A percentile compares a stretch with the other conserved stretches of the same genome.
These are phyloP conservation scores for Cenchrus fungigraminus DNA, from an alignment of 176 grass and related monocot species.

Conservation along the genomic window DNA sequence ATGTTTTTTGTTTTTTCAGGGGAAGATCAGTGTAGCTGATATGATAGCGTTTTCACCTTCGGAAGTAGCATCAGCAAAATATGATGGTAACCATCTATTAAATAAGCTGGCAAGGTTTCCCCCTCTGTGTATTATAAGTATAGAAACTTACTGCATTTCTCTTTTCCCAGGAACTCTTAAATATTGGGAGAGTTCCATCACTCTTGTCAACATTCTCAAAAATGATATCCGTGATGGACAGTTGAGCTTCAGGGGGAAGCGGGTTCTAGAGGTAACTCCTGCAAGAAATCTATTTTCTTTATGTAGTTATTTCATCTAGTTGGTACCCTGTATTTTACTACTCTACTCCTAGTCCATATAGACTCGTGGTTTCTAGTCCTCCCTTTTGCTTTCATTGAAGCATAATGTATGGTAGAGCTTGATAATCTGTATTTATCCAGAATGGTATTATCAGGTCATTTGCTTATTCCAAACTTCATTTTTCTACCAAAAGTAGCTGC, in stretches of 20 bases:
- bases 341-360: background rate
- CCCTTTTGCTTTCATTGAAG: slow-evolving; percentile 26
- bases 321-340: slow-evolving; percentile 7
- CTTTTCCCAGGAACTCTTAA: slow-evolving; percentile 61
- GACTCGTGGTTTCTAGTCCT: background rate
- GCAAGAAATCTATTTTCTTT: slow-evolving; percentile 29
- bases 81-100: slow-evolving; percentile 56
- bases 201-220: slow-evolving; percentile 76
- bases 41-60: slow-evolving; percentile 80
- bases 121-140: slow-evolving; percentile 24
- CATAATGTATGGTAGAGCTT: background rate
- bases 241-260: slow-evolving; percentile 91
- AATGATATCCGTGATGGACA: slow-evolving; percentile 91
- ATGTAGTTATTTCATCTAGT: slow-evolving; percentile 21
- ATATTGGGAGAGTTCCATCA: slow-evolving; percentile 87
- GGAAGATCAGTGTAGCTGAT: slow-evolving; percentile 80
- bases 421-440: slow-evolving; percentile 9
- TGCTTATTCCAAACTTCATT: background rate
- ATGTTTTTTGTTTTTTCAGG: slow-evolving; percentile 56
- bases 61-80: slow-evolving; percentile 62
- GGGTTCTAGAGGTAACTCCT: slow-evolving; percentile 76
- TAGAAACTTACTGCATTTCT: slow-evolving; percentile 1
- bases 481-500: slow-evolving; percentile 5
- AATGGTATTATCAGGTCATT: background rate
- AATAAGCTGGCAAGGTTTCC: slow-evolving; percentile 8